Percentiles rank a stretch among this genome's conserved stretches.
Conservation (phyloP, 2,329 filamentous ascomycete genomes). For the Clonostachys chloroleuca region DNA sequence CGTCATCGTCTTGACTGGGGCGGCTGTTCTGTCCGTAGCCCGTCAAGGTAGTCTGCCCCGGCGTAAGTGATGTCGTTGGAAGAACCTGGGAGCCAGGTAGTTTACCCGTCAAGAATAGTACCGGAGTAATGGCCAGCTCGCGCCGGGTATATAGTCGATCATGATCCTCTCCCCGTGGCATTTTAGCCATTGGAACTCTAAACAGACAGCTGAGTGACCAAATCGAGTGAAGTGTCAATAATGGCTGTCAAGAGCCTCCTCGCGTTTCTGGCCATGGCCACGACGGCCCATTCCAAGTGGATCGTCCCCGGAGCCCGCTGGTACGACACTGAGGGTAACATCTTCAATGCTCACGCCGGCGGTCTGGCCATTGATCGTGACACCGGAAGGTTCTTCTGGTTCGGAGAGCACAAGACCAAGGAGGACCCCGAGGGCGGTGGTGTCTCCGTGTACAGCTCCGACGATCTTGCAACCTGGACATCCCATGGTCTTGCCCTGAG, state of each 20-base stretch:
- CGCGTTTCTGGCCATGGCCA: neutral
- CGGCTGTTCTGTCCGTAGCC: too few species aligned
- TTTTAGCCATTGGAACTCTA: too few species aligned
- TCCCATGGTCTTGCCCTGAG: conserved; percentile 50
- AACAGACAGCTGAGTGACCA: too few species aligned
- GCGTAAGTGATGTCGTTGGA: too few species aligned
- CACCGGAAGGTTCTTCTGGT: conserved; percentile 53
- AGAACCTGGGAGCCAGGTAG: too few species aligned
- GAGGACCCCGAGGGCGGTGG: conserved; percentile 56
- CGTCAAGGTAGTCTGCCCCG: too few species aligned
- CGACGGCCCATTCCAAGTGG: conserved; percentile 22
- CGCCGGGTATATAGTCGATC: too few species aligned
- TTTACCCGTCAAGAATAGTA: too few species aligned
- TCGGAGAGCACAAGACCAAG: conserved; percentile 57
- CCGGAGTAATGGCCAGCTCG: too few species aligned
- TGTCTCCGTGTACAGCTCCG: conserved; percentile 55
- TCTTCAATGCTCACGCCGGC: conserved; percentile 59
- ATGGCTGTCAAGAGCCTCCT: neutral
- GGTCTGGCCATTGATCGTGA: conserved; percentile 46
- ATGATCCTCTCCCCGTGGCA: too few species aligned
- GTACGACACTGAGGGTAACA: conserved; percentile 54
- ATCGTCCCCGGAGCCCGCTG: conserved; percentile 59
- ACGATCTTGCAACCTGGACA: conserved; percentile 56
- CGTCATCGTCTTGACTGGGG: too few species aligned
- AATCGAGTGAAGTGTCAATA: neutral